Evolutionary conservation across 2,329 filamentous ascomycete genomes (phyloP), one percentile per base, ranked within the genome.

Genomic region (Alternaria sp.): DNA sequence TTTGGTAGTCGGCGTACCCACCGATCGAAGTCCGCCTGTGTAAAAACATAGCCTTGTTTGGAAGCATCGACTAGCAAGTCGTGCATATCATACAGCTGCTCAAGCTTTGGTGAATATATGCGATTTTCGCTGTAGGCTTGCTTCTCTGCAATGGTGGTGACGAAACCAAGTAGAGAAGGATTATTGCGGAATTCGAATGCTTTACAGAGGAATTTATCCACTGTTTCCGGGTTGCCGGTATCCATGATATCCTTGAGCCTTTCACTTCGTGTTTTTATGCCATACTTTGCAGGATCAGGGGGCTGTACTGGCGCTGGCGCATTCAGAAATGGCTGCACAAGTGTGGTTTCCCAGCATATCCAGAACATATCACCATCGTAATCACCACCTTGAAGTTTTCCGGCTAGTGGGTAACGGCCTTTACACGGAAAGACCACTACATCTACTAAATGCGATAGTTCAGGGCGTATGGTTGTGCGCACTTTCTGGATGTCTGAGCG

Each of bases 341-440:
- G 83, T 0, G 79, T 76, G 0, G 82, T 79, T 28, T 94, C 90
- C 89, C 90, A 94, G 69, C 89, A 92, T 0, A 92, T 79, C 90
- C 91, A 94, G 5, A 91, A 84, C n/a, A 81, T 84, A 63, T 95
- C 92, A 0, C 92, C 92, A 65, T 94, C 91, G 63, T 93, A 94
- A 69, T 94, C 92, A 0, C 92, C 92, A 0, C 92, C 92, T 1
- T 91, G 92, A 0, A 94, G 81, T 68, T 89, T 88, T 8, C 87
- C 85, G 0, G 91, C 92, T 0, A 93, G 82, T 0, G 91, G 86
- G 0, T 78, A 80, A 26, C 83, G 72, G 0, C 91, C 91, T 60
- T 84, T 86, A 0, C 81, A 82, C 0, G 91, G 83, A 66, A 98
- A 97, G 0, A 97, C 85, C 14, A 95, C 83, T 1, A 97, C 88